Conservation (phyloP, 2,329 filamentous ascomycete genomes). For the Phialophora chinensis region DNA sequence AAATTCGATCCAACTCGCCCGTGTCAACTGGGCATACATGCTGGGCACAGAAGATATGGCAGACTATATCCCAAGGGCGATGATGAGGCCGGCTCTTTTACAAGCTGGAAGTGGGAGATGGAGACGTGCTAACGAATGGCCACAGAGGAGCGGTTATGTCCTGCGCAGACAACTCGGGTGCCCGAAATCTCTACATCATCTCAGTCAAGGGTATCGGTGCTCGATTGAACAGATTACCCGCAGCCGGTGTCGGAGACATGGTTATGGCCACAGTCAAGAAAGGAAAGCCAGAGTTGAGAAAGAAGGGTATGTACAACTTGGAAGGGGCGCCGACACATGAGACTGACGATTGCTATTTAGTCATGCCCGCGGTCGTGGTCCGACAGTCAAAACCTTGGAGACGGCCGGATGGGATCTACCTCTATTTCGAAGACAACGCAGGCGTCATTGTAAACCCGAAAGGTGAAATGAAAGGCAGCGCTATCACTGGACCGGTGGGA, state of each 20-base stretch:
- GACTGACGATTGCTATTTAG: conserved; percentile 45
- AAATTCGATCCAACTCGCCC: conserved; percentile 1
- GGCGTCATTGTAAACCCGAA: conserved; percentile 99
- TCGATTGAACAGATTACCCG: conserved; percentile 94
- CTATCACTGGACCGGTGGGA: conserved; percentile 98
- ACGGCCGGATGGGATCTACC: conserved; percentile 96
- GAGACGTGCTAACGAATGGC: conserved; percentile 16
- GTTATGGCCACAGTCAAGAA: conserved; percentile 99
- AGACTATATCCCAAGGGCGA: not conserved
- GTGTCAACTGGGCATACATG: conserved; percentile 10
- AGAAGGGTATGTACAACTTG: conserved; percentile 67
- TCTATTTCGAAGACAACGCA: conserved; percentile 99
- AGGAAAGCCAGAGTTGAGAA: conserved; percentile 99
- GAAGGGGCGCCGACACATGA: not conserved
- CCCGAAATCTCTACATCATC: conserved; percentile 99
- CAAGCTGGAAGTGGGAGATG: not conserved
- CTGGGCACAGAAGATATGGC: not conserved
- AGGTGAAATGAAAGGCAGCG: conserved; percentile 99
- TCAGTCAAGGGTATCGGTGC: conserved; percentile 98
- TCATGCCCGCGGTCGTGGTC: conserved; percentile 99
- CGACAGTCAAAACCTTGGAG: conserved; percentile 99
- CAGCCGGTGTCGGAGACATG: conserved; percentile 99
- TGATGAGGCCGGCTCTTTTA: not conserved
- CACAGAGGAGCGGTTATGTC: conserved; percentile 98
- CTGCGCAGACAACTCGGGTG: conserved; percentile 99